Evolutionary conservation across 192 early-diverging fungal species (phyloP).

Genomic region (Funneliformis geosporum): DNA sequence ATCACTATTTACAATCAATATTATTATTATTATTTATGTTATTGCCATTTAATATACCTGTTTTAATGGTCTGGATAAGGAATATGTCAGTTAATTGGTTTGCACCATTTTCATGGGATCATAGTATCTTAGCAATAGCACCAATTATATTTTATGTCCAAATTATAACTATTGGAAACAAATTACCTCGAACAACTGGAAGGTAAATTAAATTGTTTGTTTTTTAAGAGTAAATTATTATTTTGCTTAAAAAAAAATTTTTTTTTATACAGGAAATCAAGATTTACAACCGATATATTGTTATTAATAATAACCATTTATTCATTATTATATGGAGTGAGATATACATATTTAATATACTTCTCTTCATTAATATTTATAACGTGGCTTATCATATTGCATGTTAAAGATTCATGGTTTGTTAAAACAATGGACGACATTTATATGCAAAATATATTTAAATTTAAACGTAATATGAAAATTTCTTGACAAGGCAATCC

Average conservation of each 20-base stretch:
- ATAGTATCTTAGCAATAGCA: conserved; percentile 59
- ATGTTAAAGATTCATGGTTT: conserved; percentile 14
- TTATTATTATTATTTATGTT: conserved; percentile 70
- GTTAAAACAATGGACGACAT: conserved; percentile 22
- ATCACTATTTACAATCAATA: conserved; percentile 68
- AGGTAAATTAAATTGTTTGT: conserved; percentile 18
- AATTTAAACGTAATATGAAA: conserved; percentile 16
- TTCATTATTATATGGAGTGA: conserved; percentile 28
- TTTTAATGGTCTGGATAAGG: conserved; percentile 78
- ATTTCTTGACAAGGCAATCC: background rate
- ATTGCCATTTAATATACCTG: conserved; percentile 73
- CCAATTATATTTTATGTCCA: conserved; percentile 63
- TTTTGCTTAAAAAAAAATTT: background rate
- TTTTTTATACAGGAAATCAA: background rate
- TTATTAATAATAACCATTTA: conserved; percentile 21
- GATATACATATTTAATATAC: conserved; percentile 31
- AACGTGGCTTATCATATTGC: conserved; percentile 30
- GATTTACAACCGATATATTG: conserved; percentile 10
- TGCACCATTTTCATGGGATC: conserved; percentile 77
- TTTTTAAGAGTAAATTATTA: background rate
- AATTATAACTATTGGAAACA: conserved; percentile 52
- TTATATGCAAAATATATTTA: conserved; percentile 23
- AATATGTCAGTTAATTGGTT: conserved; percentile 81
- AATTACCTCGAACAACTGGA: conserved; percentile 56
- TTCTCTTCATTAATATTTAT: conserved; percentile 25